These are phyloP conservation scores for Abrus pulchellus DNA, from an alignment of 306 rosid species.

Conservation along the genomic window DNA sequence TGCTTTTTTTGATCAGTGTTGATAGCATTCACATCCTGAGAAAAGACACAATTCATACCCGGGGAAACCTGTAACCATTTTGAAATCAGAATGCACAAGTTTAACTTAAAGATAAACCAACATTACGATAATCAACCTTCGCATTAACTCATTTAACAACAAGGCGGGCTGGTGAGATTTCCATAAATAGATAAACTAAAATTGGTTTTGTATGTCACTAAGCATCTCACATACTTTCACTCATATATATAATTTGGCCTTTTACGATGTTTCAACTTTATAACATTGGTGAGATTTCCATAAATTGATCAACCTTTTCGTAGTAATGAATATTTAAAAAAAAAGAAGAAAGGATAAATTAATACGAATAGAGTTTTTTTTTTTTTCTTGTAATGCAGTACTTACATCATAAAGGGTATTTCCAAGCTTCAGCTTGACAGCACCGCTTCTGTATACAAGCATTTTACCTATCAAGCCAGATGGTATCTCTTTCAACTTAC, in stretches of 20 bases:
- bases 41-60: conserved; percentile 74
- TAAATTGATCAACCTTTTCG: neutral
- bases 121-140: conserved; percentile 7
- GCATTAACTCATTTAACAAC: conserved; percentile 3
- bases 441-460: conserved; percentile 84
- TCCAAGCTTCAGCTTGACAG: conserved; percentile 81
- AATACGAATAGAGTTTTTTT: neutral
- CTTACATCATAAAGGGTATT: conserved; percentile 85
- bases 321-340: conserved; percentile 3
- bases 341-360: conserved; percentile 11
- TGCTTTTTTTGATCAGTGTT: conserved; percentile 72
- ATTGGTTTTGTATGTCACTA: neutral
- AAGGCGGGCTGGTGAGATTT: conserved; percentile 7
- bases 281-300: neutral
- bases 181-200: conserved; percentile 10
- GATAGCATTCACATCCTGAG: conserved; percentile 75
- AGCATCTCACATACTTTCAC: neutral
- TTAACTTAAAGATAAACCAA: conserved; percentile 12
- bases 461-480: conserved; percentile 85
- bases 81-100: neutral
- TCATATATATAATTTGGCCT: neutral
- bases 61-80: conserved; percentile 70
- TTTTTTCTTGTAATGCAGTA: conserved; percentile 37
- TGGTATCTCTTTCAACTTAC: conserved; percentile 64
- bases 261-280: neutral